Base-by-base conservation (phyloP, 768 basidiomycete genomes). In the Leccinum subgranulosum region DNA sequence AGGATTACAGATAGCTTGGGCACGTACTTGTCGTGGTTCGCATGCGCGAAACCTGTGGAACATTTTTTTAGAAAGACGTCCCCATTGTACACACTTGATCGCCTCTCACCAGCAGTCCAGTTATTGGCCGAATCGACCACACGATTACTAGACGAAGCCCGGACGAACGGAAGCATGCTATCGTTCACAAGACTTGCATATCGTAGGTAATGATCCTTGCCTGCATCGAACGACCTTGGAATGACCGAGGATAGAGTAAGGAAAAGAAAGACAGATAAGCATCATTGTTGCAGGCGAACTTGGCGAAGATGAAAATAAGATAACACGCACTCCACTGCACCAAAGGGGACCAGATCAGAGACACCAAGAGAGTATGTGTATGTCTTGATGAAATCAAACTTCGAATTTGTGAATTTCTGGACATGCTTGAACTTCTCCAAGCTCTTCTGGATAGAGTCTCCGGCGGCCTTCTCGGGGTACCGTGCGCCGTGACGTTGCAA, bases 401-500 rank as follows among this genome's bases (percentile, higher is more conserved):
- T 62, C 0, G 75, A 65, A 53, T 85, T 79, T 0, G 67, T 69
- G 66, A 77, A 83, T 3, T 68, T 59, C 0, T 69, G 66, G 8
- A 77, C 85, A 0, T 73, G 64, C 58, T 83, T 69, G 0, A 92
- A 73, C 63, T 85, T 87, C 7, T 66, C 57, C 11, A 94, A 63
- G 0, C 84, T 80, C 8, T 68, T 63, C 14, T 66, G 53, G 9
- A 86, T 87, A 23, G 63, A 57, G 8, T 63, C 59, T 1, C 72
- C 69, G 10, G 80, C 75, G 2, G 76, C 74, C 2, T 71, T 65
- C 0, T 86, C 88, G 0, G 91, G 91, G 64, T 77, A 90, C 28
- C 91, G 82, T 0, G 88, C 85, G 3, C 89, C 90, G 64, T 94
- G 90, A 3, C 91, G 77, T 70, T 90, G 86, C 3, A 92, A 72